Evolutionary conservation across 2,329 filamentous ascomycete species (phyloP), one percentile per base, ranked within the genome.

Genomic region (Aspergillus tubingensis): DNA sequence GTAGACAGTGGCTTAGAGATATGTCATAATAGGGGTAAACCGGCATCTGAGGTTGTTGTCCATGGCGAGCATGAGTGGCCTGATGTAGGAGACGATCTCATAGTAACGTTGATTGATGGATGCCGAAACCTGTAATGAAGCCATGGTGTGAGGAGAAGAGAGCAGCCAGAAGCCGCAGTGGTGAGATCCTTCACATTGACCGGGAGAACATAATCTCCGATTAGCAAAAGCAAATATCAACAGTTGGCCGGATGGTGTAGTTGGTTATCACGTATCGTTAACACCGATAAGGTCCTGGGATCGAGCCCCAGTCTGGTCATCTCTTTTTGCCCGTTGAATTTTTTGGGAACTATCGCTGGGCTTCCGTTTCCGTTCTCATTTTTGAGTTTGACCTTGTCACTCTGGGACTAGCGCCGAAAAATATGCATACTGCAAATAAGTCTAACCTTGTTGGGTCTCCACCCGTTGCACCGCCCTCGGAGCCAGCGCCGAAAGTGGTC

Each of bases 251-350:
- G 58, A 53, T 60, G 58, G 58, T 57, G 58, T 60, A 60, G 58
- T 60, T 60, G 58, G 58, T 73, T 69, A 72, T 73, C 71, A 72
- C 71, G 68, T 72, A 69, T 72, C 70, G 68, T 72, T 73, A 71
- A 73, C 71, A 73, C 69, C 65, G 67, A 70, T 65, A 69, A 70
- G 68, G 68, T 70, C 68, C 65, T 67, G 63, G 67, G 68, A 67
- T 70, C 68, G 61, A 70, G 51, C 62, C 68, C 68, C 62, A 62
- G 64, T 63, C 64, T 67, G 63, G 64, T 67, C 65, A 67, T 51
- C 49, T 64, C 25, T 66, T 59, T 74, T 72, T 61, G 32, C 32
- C 32, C 5, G 32, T 36, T 36, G 0, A 36, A 13, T 5, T n/a
- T 30, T 30, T 53, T 17, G 19, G 10, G 17, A 3, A 3, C 8